Evolutionary conservation across 495 filamentous ascomycete species (phyloP), one percentile per base, ranked within the genome.

Genomic region (Xylaria nigripes): DNA sequence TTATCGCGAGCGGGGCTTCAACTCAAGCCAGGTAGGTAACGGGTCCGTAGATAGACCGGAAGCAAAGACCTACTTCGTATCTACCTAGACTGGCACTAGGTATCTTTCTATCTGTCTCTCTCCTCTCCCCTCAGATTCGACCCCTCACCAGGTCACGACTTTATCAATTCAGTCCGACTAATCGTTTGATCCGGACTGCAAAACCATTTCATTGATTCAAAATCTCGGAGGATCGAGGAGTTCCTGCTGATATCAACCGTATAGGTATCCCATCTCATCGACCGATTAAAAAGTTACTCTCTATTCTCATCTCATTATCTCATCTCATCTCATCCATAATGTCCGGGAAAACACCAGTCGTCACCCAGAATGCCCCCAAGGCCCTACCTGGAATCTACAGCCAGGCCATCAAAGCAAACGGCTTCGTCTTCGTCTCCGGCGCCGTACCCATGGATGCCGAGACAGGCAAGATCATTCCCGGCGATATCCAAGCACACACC

Each of bases 361-460:
- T 74, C 22, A 77, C 75, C 34, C 65, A 72, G 3, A 72, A 78
- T 53, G 73, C 75, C 48, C 74, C 73, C 43, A 72, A 71, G 59
- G 72, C 75, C 21, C 57, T 74, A 18, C 68, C 72, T 0, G 57
- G 63, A n/a, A 66, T 68, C 24, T 65, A 89, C 79, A 82, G 84
- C 70, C 87, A 90, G 74, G 85, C 85, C 54, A 81, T 89, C 68
- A 75, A 75, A 41, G 85, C 85, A 51, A 81, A 83, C 61, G 78
- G 79, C 48, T 73, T 81, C 51, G 78, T 90, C 66, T 91, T 83
- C 74, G 77, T 86, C 62, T 90, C 87, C 21, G 87, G 87, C 62
- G 85, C 86, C 62, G 86, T 90, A 63, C 87, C 86, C 54, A 72
- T 73, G 53, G 72, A 76, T 51, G 80, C 82, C 50, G 81, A 85